phyloP scores from a whole-genome alignment of 2,329 filamentous ascomycete genomes.

The Diaporthe vaccinii region DNA sequence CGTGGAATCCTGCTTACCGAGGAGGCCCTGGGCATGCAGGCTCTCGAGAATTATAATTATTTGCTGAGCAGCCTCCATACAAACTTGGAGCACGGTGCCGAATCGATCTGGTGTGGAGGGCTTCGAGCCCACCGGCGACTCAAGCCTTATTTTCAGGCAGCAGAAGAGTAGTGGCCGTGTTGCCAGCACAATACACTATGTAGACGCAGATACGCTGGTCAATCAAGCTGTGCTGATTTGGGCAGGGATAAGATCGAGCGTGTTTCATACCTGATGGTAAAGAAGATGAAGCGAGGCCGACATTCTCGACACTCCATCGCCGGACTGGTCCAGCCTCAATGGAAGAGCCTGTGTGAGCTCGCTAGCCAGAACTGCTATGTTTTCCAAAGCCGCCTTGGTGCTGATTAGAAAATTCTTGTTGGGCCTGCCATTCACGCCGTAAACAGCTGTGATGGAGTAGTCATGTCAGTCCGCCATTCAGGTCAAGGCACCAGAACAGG shows the following conservation, averaged over 20 bases:
- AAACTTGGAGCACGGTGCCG: constrained; percentile 36
- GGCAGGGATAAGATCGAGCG: background rate
- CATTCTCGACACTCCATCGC: constrained; percentile 35
- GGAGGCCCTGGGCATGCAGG: constrained; percentile 17
- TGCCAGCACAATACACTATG: constrained; percentile 40
- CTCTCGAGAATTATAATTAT: constrained; percentile 36
- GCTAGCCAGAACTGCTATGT: constrained; percentile 32
- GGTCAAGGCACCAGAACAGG: background rate
- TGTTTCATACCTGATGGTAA: constrained; percentile 40
- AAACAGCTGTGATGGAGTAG: constrained; percentile 28
- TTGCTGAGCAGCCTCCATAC: constrained; percentile 39
- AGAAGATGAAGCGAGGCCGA: constrained; percentile 40
- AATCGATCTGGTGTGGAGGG: constrained; percentile 21
- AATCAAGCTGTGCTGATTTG: background rate
- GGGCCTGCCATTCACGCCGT: constrained; percentile 37
- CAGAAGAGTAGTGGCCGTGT: constrained; percentile 40
- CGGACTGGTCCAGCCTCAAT: constrained; percentile 33
- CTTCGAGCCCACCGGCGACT: constrained; percentile 19
- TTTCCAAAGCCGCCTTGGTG: constrained; percentile 35
- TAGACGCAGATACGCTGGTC: background rate
- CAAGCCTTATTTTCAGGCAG: constrained; percentile 40
- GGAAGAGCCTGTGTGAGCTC: constrained; percentile 37
- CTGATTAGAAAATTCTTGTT: constrained; percentile 35
- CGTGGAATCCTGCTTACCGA: background rate
- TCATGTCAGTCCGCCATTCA: background rate